phyloP scores from a whole-genome alignment of 441 rosid genomes.

The California macrophylla region DNA sequence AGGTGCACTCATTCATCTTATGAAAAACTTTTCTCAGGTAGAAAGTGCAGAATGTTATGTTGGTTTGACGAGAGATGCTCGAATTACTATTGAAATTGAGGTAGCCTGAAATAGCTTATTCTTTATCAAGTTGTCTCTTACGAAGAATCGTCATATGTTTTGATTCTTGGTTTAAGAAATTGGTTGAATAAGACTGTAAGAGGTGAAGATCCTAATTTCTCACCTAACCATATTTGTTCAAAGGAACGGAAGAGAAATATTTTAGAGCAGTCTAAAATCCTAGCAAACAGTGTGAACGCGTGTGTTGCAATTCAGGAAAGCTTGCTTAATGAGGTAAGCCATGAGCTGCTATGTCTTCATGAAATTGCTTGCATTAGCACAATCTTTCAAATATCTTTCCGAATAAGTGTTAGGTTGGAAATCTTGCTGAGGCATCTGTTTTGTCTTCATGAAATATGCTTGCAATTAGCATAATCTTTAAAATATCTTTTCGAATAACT shows the following conservation, averaged over 20 bases:
- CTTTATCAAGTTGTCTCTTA: constrained; percentile 3
- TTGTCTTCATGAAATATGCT: too few relatives aligned
- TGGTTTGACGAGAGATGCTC: constrained; percentile 55
- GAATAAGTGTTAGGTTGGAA: constrained; percentile 51
- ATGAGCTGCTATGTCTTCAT: constrained; percentile 12
- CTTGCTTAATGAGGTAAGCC: constrained; percentile 66
- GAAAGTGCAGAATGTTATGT: constrained; percentile 69
- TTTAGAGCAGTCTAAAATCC: constrained; percentile 43
- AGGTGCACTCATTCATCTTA: neutral
- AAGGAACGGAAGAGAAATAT: constrained; percentile 66
- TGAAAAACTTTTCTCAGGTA: constrained; percentile 37
- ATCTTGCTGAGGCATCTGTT: constrained; percentile 91
- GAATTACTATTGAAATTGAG: constrained; percentile 69
- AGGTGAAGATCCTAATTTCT: constrained; percentile 6
- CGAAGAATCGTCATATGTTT: constrained; percentile 11
- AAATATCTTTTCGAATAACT: constrained; percentile 11
- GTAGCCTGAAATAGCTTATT: constrained; percentile 26
- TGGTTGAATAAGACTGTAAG: constrained; percentile 8
- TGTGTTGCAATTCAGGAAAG: constrained; percentile 41
- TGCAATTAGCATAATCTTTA: too few relatives aligned
- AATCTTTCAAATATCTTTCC: constrained; percentile 1
- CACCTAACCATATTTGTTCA: constrained; percentile 16
- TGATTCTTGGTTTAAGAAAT: neutral
- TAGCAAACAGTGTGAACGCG: constrained; percentile 67
- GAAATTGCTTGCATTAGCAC: neutral